A percentile compares a stretch with the other conserved stretches of the same genome.
Evolutionary conservation across 108 stramenopile genomes (phyloP).

Genomic region (Cyclotella atomus): DNA sequence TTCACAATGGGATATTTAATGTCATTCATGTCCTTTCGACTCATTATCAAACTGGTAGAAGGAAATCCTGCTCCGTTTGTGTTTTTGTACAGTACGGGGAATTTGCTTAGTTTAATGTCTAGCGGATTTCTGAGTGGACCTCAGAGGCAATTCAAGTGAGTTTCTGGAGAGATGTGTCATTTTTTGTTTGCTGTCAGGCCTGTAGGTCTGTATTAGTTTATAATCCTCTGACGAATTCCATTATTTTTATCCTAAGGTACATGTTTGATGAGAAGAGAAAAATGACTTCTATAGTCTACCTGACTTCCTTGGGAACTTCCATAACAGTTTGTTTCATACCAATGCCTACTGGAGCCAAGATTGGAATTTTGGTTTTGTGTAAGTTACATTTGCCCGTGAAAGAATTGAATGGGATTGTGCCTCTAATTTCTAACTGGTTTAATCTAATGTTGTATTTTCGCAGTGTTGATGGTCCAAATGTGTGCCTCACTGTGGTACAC

Average conservation of each 20-base stretch:
- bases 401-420: too few relatives aligned
- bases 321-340: slow-evolving; percentile 79
- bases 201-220: too few relatives aligned
- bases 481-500: slow-evolving; percentile 80
- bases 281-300: slow-evolving; percentile 63
- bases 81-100: slow-evolving; percentile 65
- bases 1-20: slow-evolving; percentile 83
- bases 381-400: too few relatives aligned
- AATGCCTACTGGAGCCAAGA: slow-evolving; percentile 50
- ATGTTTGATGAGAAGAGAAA: slow-evolving; percentile 84
- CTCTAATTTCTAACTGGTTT: too few relatives aligned
- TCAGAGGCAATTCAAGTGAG: slow-evolving; percentile 47
- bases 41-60: slow-evolving; percentile 76
- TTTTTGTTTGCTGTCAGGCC: neutral
- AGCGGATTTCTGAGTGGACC: slow-evolving; percentile 50
- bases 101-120: slow-evolving; percentile 32
- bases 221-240: slow-evolving; percentile 23
- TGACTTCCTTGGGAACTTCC: slow-evolving; percentile 64
- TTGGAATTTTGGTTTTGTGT: slow-evolving; percentile 58
- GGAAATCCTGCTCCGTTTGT: slow-evolving; percentile 88
- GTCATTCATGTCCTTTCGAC: slow-evolving; percentile 81
- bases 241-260: slow-evolving; percentile 26
- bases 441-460: too few relatives aligned
- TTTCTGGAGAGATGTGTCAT: slow-evolving; percentile 31
- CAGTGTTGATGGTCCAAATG: slow-evolving; percentile 69